Evolutionary conservation across 768 basidiomycete species (phyloP).

Genomic region (Kwoniella bestiolae): DNA sequence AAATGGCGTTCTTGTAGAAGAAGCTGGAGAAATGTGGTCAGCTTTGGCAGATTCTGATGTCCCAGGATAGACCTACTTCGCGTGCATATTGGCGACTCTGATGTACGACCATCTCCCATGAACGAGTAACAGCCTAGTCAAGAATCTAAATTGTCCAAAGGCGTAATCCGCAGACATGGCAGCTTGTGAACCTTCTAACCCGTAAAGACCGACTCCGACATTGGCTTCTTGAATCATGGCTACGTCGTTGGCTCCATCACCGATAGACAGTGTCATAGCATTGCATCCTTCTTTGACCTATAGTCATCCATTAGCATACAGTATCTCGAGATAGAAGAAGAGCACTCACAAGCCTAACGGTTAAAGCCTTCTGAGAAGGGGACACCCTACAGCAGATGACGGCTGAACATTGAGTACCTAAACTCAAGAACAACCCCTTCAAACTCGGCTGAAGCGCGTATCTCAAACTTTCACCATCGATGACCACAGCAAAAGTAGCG

Average conservation of each 20-base stretch:
- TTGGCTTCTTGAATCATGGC: conserved; percentile 99
- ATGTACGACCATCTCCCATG: conserved; percentile 98
- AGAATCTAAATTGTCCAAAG: conserved; percentile 93
- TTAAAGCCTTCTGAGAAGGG: conserved; percentile 96
- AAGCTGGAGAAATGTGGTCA: conserved; percentile 70
- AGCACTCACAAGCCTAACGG: conserved; percentile 78
- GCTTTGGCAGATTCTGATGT: neutral
- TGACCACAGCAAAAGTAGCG: conserved; percentile 88
- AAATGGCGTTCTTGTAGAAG: conserved; percentile 85
- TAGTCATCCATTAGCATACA: too few species aligned
- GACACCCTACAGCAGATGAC: conserved; percentile 98
- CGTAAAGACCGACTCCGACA: conserved; percentile 90
- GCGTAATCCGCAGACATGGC: conserved; percentile 99
- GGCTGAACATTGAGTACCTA: conserved; percentile 95
- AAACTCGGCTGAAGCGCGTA: conserved; percentile 76
- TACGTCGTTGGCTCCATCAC: conserved; percentile 94
- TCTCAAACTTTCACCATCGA: conserved; percentile 89
- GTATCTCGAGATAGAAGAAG: conserved; percentile 5
- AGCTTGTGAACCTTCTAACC: conserved; percentile 94
- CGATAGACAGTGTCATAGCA: conserved; percentile 95
- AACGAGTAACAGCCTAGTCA: conserved; percentile 86
- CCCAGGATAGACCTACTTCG: conserved; percentile 42
- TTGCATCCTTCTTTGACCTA: conserved; percentile 93
- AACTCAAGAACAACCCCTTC: conserved; percentile 83
- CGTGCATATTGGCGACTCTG: conserved; percentile 85